Conservation (phyloP, 202 grass and related monocot species). For the Digitaria exilis region DNA sequence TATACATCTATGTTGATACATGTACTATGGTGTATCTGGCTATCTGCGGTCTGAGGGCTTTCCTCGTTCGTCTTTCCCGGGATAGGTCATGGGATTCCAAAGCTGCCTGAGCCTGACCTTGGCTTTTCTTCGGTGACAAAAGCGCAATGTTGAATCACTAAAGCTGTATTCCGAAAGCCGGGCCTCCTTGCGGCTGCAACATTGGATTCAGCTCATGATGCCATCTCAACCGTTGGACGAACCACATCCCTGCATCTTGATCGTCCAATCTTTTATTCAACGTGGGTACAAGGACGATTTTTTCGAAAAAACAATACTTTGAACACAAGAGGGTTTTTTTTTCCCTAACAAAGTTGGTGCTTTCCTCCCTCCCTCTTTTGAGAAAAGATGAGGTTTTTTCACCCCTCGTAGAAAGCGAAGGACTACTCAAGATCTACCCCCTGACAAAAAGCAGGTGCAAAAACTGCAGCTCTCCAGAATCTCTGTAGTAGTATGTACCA, state of each 20-base stretch:
- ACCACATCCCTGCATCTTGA: background rate
- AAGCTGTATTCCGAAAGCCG: slow-evolving; percentile 45
- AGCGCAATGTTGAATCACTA: slow-evolving; percentile 42
- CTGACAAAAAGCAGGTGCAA: slow-evolving; percentile 18
- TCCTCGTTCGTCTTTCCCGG: slow-evolving; percentile 28
- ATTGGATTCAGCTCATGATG: background rate
- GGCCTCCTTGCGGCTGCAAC: slow-evolving; percentile 19
- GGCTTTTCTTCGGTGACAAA: slow-evolving; percentile 17
- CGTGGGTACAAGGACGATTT: background rate
- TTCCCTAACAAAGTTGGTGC: slow-evolving; percentile 18
- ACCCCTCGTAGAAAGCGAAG: slow-evolving; percentile 31
- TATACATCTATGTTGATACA: no score
- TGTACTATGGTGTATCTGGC: no score
- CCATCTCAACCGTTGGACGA: background rate
- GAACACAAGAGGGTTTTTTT: no score
- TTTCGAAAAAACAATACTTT: background rate
- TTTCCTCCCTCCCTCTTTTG: slow-evolving; percentile 22
- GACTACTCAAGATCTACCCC: slow-evolving; percentile 47
- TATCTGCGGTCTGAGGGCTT: slow-evolving; percentile 8
- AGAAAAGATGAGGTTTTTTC: slow-evolving; percentile 27
- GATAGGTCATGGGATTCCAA: slow-evolving; percentile 63
- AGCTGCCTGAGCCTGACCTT: slow-evolving; percentile 17
- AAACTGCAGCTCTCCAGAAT: slow-evolving; percentile 27
- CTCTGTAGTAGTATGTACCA: slow-evolving; percentile 16
- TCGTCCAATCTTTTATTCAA: background rate